phyloP scores from a whole-genome alignment of 2,329 filamentous ascomycete species.

The Pseudocercospora eumusae region DNA sequence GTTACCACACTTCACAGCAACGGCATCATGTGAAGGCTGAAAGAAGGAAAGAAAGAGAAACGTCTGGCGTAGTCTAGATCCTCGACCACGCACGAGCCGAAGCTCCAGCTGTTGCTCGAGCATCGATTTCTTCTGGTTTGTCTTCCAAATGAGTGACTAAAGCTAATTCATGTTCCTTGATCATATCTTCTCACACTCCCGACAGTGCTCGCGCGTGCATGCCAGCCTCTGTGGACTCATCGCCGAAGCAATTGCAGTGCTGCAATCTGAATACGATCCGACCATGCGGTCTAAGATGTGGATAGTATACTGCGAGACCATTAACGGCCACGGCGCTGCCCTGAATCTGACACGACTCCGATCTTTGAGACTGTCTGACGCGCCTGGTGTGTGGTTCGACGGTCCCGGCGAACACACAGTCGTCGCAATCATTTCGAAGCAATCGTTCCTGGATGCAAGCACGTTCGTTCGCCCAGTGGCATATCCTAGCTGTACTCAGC shows the following conservation, averaged over 20 bases:
- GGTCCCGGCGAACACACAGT: not conserved
- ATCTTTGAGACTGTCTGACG: not conserved
- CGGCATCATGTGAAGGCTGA: not conserved
- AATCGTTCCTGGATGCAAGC: not conserved
- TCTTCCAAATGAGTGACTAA: constrained; percentile 19
- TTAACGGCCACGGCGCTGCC: not conserved
- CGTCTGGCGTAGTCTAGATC: not conserved
- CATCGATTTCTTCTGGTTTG: constrained; percentile 21
- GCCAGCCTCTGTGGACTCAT: not conserved
- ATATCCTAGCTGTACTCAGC: not conserved
- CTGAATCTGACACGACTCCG: not conserved
- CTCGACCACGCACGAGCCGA: not conserved
- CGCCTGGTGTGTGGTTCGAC: not conserved
- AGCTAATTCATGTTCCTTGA: constrained; percentile 14
- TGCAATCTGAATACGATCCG: not conserved
- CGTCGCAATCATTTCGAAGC: not conserved
- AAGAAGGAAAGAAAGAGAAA: not conserved
- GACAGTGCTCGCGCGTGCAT: not conserved
- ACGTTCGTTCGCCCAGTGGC: not conserved
- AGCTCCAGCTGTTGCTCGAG: not conserved
- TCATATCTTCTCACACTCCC: not conserved
- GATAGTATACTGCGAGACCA: not conserved
- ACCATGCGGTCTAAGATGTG: not conserved
- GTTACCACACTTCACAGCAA: not conserved
- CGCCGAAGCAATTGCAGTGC: not conserved